Base-by-base conservation (phyloP, 352 stramenopile genomes). In the Globisporangium echinulatum region DNA sequence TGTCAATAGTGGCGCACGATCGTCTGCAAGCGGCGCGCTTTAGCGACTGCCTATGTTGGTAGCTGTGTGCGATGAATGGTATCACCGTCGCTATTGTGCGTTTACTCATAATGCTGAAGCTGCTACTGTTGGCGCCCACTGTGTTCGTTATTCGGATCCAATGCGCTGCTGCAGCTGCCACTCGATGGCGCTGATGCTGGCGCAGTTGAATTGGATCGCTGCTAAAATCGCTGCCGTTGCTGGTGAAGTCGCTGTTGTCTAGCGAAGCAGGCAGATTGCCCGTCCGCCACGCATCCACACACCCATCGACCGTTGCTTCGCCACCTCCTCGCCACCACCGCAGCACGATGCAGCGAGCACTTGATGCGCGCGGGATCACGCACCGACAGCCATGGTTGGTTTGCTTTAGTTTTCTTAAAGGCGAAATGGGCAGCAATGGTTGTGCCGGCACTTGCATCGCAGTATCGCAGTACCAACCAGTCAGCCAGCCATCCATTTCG, bases 361-460 rank as follows among this genome's bases (percentile, higher is more conserved):
- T 33, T 15, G 5, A 3, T 4, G 37, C 19, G 4, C 8, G 13
- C 14, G 40, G 13, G 17, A 38, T 43, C 62, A 90, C 81, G 76
- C 71, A 90, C 81, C 81, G 75, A 90, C 79, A 87, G 81, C 81
- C 81, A 93, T 93, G 79, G 75, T 90, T 82, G 61, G 54, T 85
- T 87, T 75, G 79, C 76, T 87, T 88, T 79, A 61, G 61, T 75
- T 77, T 88, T 88, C 73, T 71, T 88, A 90, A 93, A 91, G 83
- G 81, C 81, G 83, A 91, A 93, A 90, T 92, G 81, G 82, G 59
- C 67, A 52, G 25, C 25, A 33, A 33, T 33, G 25, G 25, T 33
- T 33, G 25, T 33, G 25, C 25, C 25, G 25, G 25, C 25, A 33
- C 25, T 33, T 33, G 25, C 25, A 33, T 33, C 25, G 25, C 25